phyloP scores from a whole-genome alignment of 345 rosid genomes.

The Hevea brasiliensis region DNA sequence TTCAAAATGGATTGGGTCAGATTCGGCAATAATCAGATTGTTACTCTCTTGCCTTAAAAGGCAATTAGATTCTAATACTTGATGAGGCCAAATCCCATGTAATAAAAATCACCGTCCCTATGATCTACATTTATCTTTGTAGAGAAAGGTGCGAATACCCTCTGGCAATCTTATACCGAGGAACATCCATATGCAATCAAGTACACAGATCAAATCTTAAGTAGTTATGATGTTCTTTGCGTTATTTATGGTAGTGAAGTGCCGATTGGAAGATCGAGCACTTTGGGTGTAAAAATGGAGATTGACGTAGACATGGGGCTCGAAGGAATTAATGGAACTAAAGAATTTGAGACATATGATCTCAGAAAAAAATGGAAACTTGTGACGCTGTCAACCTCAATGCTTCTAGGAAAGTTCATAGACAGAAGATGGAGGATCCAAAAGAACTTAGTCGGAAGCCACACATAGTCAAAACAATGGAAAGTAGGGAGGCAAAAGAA shows the following conservation, averaged over 20 bases:
- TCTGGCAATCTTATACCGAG: too few species aligned
- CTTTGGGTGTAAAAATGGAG: constrained; percentile 18
- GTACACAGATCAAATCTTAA: constrained; percentile 20
- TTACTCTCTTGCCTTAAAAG: too few species aligned
- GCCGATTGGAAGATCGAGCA: constrained; percentile 19
- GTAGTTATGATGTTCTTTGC: constrained; percentile 26
- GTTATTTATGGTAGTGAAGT: constrained; percentile 17
- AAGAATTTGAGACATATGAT: constrained; percentile 30
- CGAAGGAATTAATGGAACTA: constrained; percentile 21
- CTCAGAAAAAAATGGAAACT: constrained; percentile 30
- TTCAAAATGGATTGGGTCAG: too few species aligned
- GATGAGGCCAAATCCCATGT: too few species aligned
- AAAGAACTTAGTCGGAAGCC: constrained; percentile 16
- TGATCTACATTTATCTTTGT: too few species aligned
- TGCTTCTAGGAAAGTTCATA: constrained; percentile 30
- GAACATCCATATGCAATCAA: constrained; percentile 26
- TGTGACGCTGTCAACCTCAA: constrained; percentile 15
- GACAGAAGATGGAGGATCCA: constrained; percentile 20
- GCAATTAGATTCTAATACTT: too few species aligned
- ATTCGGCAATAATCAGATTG: too few species aligned
- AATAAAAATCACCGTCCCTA: too few species aligned
- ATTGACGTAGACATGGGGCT: constrained; percentile 19
- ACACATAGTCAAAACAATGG: background rate
- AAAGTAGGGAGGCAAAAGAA: constrained; percentile 6
- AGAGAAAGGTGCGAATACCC: too few species aligned